Base-by-base conservation (phyloP, 2,329 filamentous ascomycete species). In the Elsinoe arachidis region DNA sequence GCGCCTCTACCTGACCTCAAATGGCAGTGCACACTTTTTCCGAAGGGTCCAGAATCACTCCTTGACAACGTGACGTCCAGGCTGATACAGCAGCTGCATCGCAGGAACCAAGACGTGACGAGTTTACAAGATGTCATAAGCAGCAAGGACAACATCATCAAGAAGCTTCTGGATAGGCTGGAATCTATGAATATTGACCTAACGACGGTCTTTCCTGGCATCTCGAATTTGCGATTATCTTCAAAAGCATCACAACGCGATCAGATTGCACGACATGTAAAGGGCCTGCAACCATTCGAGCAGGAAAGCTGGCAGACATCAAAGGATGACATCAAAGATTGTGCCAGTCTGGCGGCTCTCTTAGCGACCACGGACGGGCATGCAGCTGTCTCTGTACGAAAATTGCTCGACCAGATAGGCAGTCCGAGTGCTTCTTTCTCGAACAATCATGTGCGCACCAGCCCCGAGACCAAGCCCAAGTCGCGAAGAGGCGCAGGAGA, bases 21-120 rank as follows among this genome's bases (percentile, higher is more conserved):
- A 59, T 92, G 88, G 88, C 78, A 78, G 0, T 75, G 90, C 57
- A 70, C 77, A 49, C 71, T 92, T 15, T 68, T 63, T 6, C 76
- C 69, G 51, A 69, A 72, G 33, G 61, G 71, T 1, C 65, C 73
- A 3, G 67, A 68, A 5, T 69, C 68, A 2, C 65, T 81, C n/a
- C 78, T 75, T 11, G 68, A 70, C 44, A 71, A 78, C 47, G 66
- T 85, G 19, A 70, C 84, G 9, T 67, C 78, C 5, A 81, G 82
- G 1, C 69, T 83, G 14, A 67, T 85, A 30, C 70, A 70, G 21
- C 75, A 76, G 19, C 75, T 78, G 15, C 71, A 75, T 33, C 70
- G 70, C 1, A 73, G 77, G 58, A 73, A 76, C 58, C 68, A 69
- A 34, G 76, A 79, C 34, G 73, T 82, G 21, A 66, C 71, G 26